A percentile compares a stretch with the other conserved stretches of the same genome.
Evolutionary conservation across 352 stramenopile species (phyloP).

Genomic region (Plasmopara muralis): DNA sequence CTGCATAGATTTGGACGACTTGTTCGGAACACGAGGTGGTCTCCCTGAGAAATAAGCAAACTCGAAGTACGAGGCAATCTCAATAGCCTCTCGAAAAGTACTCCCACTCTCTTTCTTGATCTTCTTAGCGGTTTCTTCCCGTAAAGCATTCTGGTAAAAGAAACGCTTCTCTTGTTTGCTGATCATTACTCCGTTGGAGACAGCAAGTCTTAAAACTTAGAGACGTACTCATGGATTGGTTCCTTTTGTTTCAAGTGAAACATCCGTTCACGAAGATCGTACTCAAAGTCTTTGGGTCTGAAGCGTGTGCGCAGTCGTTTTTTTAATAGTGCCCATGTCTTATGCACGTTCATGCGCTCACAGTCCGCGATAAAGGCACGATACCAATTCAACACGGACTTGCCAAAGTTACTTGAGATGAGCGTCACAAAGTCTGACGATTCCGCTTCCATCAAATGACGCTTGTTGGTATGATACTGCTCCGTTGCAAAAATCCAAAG

Average conservation of each 20-base stretch:
- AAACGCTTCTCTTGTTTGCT: slow-evolving; percentile 1
- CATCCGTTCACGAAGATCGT: neutral
- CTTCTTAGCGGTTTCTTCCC: neutral
- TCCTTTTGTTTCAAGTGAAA: neutral
- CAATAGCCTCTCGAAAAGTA: too few species aligned
- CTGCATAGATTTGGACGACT: neutral
- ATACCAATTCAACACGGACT: neutral
- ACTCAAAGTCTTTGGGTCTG: neutral
- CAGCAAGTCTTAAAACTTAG: neutral
- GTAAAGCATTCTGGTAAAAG: neutral
- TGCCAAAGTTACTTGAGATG: neutral
- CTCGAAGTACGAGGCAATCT: too few species aligned
- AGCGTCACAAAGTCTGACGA: too few species aligned
- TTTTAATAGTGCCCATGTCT: too few species aligned
- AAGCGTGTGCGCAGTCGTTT: neutral
- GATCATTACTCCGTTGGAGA: neutral
- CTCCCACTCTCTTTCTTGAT: neutral
- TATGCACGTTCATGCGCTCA: neutral
- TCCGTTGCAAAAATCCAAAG: too few species aligned
- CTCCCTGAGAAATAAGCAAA: neutral
- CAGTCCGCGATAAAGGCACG: neutral
- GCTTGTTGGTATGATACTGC: neutral
- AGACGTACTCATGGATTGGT: neutral
- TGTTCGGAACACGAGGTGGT: neutral
- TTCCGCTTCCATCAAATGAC: too few species aligned